phyloP scores from a whole-genome alignment of 257 asterid species.

The Solanum stenotomum region DNA sequence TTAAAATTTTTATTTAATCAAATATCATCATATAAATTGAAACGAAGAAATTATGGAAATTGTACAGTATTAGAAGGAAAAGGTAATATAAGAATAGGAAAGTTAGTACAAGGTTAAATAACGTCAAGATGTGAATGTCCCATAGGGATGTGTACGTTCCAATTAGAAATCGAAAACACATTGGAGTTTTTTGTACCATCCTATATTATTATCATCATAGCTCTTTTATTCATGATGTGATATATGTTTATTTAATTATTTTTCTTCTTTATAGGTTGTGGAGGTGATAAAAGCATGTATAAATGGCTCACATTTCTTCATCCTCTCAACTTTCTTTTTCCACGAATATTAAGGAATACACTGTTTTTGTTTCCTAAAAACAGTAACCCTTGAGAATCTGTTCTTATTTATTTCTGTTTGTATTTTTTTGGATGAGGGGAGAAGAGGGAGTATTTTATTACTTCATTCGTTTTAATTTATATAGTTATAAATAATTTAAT shows the following conservation, averaged over 20 bases:
- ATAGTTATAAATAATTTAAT: too few species aligned
- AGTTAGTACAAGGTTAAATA: slow-evolving; percentile 28
- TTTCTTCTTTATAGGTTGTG: neutral
- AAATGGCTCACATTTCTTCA: neutral
- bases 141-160: slow-evolving; percentile 4
- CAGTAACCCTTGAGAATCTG: neutral
- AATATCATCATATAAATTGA: too few species aligned
- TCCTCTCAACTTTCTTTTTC: neutral
- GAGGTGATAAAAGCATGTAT: neutral
- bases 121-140: slow-evolving; percentile 2
- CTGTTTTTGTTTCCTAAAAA: neutral
- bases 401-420: neutral
- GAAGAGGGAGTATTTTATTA: too few species aligned
- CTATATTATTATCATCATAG: neutral
- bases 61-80: neutral
- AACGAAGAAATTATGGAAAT: too few species aligned
- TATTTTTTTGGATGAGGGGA: neutral
- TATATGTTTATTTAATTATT: too few species aligned
- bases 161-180: slow-evolving; percentile 47
- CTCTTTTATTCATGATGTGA: too few species aligned
- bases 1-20: too few species aligned
- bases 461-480: too few species aligned
- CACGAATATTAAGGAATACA: too few species aligned
- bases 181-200: neutral
- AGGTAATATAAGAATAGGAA: neutral